Evolutionary conservation across 2,329 filamentous ascomycete species (phyloP).

Genomic region (Cordyceps fumosorosea): DNA sequence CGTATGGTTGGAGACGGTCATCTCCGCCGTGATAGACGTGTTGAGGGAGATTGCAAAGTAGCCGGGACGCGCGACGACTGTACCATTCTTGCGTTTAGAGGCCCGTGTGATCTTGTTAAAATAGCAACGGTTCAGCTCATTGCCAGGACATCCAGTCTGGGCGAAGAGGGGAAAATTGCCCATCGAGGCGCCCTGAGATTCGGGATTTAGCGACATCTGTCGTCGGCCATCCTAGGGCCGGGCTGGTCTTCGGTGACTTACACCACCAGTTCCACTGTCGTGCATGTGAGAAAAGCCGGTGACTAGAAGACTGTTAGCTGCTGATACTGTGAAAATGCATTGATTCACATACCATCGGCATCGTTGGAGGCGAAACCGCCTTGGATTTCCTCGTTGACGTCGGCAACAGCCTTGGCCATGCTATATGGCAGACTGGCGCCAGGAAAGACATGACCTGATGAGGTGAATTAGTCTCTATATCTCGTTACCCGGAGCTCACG

Average conservation of each 20-base stretch:
- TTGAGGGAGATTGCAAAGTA: conserved; percentile 54
- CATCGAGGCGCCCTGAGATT: conserved; percentile 32
- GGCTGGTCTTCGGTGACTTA: conserved; percentile 18
- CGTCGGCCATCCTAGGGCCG: too few species aligned
- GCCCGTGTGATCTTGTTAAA: conserved; percentile 43
- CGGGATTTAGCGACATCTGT: background rate
- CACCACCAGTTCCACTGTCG: conserved; percentile 24
- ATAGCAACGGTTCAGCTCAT: conserved; percentile 41
- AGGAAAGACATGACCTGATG: conserved; percentile 22
- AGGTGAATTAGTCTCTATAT: background rate
- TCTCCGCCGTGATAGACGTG: conserved; percentile 53
- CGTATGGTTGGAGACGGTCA: conserved; percentile 54
- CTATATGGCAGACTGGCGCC: conserved; percentile 24
- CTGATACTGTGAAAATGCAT: background rate
- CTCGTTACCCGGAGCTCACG: background rate
- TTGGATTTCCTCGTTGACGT: conserved; percentile 21
- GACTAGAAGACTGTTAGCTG: conserved; percentile 17
- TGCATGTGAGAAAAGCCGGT: conserved; percentile 27
- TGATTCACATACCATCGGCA: conserved; percentile 16
- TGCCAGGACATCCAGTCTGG: conserved; percentile 38
- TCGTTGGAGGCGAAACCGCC: conserved; percentile 23
- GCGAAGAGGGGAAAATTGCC: conserved; percentile 48
- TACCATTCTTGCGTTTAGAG: conserved; percentile 41
- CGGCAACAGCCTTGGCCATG: conserved; percentile 25
- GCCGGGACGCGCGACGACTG: conserved; percentile 50